phyloP scores from a whole-genome alignment of 2,329 filamentous ascomycete species.

The Calonectria ilicicola region DNA sequence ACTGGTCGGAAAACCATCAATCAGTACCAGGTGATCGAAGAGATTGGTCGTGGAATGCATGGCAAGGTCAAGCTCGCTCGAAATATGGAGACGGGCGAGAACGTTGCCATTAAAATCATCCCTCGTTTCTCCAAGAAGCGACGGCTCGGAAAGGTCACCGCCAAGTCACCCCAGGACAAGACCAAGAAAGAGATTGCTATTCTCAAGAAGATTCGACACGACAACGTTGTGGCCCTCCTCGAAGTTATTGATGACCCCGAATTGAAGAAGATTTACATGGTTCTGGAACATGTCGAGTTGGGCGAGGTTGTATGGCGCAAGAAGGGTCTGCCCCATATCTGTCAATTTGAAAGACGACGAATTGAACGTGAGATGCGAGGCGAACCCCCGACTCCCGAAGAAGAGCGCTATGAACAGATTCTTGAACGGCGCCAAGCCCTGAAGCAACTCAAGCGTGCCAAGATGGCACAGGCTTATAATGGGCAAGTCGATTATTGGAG shows the following conservation, averaged over 20 bases:
- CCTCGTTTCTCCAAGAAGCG: conserved; percentile 94
- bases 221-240: conserved; percentile 94
- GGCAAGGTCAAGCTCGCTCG: conserved; percentile 97
- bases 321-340: conserved; percentile 86
- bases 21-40: conserved; percentile 96
- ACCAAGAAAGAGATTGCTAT: conserved; percentile 98
- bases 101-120: conserved; percentile 98
- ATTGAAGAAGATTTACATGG: conserved; percentile 97
- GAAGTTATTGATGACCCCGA: conserved; percentile 98
- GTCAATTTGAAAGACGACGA: conserved; percentile 83
- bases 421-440: conserved; percentile 69
- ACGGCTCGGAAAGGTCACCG: conserved; percentile 85
- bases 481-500: conserved; percentile 81
- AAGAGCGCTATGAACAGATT: conserved; percentile 70
- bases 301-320: conserved; percentile 96
- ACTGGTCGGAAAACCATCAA: conserved; percentile 98
- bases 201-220: conserved; percentile 96
- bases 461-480: conserved; percentile 61
- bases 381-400: conserved; percentile 68
- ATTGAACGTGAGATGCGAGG: conserved; percentile 79
- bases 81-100: conserved; percentile 79
- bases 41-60: conserved; percentile 95
- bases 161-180: conserved; percentile 76
- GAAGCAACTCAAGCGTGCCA: conserved; percentile 69
- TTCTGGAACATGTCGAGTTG: conserved; percentile 93